Percentiles rank a stretch among this genome's conserved stretches.
Evolutionary conservation across 2,329 filamentous ascomycete species (phyloP).

Genomic region (Thielaviopsis euricoi): DNA sequence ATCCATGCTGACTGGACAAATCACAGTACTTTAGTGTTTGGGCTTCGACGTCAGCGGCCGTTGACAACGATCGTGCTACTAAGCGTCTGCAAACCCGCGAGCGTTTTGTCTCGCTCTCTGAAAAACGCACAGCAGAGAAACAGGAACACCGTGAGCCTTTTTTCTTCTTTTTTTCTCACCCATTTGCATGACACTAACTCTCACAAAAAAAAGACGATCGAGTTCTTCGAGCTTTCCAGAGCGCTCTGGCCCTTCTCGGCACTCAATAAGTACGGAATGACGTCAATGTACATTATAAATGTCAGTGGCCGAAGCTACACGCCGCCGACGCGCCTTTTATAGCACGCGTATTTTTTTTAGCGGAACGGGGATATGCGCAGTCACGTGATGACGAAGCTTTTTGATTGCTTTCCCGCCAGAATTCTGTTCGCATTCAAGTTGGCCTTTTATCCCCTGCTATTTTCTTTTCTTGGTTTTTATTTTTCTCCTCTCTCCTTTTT

Average conservation of each 20-base stretch:
- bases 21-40: slow-evolving; percentile 62
- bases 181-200: background rate
- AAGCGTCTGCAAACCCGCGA: slow-evolving; percentile 71
- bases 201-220: slow-evolving; percentile 19
- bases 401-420: no score
- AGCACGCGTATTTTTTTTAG: background rate
- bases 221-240: slow-evolving; percentile 47
- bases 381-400: background rate
- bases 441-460: background rate
- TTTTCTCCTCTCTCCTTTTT: background rate
- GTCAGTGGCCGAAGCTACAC: background rate
- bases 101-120: slow-evolving; percentile 57
- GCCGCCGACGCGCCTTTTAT: background rate
- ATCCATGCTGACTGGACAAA: background rate
- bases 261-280: slow-evolving; percentile 9
- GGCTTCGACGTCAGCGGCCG: slow-evolving; percentile 53
- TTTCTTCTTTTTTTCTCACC: background rate
- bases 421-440: no score
- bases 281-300: background rate
- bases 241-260: slow-evolving; percentile 38
- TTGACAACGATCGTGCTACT: slow-evolving; percentile 60
- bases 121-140: slow-evolving; percentile 54
- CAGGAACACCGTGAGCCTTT: slow-evolving; percentile 57
- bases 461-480: no score
- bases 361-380: background rate